These are phyloP conservation scores for Aureobasidium vineae DNA, from an alignment of 2,329 filamentous ascomycete species.

Conservation along the genomic window DNA sequence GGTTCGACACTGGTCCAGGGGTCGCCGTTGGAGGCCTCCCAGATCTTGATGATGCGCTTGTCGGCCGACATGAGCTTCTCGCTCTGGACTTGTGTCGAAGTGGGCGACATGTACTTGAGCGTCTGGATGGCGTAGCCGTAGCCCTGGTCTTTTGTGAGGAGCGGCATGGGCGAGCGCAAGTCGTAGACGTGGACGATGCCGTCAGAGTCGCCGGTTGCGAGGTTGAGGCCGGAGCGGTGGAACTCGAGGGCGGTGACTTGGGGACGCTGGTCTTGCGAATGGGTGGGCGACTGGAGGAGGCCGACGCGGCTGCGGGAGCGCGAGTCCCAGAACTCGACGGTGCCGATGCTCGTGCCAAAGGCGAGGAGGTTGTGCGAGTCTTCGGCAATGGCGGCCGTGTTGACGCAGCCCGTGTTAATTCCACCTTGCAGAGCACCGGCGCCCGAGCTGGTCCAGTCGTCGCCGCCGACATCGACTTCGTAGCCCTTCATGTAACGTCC, in stretches of 20 bases:
- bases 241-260: conserved; percentile 89
- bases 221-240: conserved; percentile 74
- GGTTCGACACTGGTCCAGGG: conserved; percentile 97
- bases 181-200: conserved; percentile 91
- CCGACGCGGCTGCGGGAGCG: conserved; percentile 79
- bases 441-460: conserved; percentile 65
- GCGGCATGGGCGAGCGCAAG: conserved; percentile 77
- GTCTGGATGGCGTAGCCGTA: conserved; percentile 92
- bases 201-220: conserved; percentile 83
- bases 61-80: conserved; percentile 87
- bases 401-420: conserved; percentile 80
- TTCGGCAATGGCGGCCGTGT: conserved; percentile 82
- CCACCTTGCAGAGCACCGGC: conserved; percentile 81
- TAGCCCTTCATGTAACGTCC: conserved; percentile 95
- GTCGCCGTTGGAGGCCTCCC: conserved; percentile 77
- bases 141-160: conserved; percentile 91
- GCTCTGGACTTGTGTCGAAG: conserved; percentile 66
- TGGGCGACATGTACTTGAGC: conserved; percentile 63
- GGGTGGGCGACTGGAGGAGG: conserved; percentile 60
- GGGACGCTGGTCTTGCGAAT: conserved; percentile 43
- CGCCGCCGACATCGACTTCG: conserved; percentile 83
- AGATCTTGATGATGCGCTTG: conserved; percentile 95
- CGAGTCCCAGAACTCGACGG: conserved; percentile 95
- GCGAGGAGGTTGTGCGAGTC: conserved; percentile 85
- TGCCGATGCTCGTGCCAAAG: conserved; percentile 93